These are phyloP conservation scores for Kickxella alabastrina DNA, from an alignment of 192 early-diverging fungal species.

Conservation along the genomic window DNA sequence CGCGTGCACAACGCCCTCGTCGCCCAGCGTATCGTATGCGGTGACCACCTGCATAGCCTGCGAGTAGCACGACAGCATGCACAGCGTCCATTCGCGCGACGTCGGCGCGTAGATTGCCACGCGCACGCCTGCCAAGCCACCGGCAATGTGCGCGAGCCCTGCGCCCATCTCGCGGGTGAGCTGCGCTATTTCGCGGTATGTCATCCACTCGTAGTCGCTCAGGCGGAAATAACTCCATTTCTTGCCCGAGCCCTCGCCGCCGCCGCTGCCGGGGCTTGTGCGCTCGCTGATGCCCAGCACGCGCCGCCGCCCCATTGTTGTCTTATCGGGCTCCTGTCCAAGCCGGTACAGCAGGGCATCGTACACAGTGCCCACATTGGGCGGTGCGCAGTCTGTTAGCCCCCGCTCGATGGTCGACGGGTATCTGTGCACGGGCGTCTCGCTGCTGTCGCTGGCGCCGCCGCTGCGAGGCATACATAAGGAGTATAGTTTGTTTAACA, in stretches of 20 bases:
- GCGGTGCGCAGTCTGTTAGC: conserved; percentile 29
- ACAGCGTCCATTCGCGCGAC: conserved; percentile 47
- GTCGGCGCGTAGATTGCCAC: conserved; percentile 70
- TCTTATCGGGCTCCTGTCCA: conserved; percentile 54
- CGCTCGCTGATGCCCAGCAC: conserved; percentile 59
- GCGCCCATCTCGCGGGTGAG: conserved; percentile 58
- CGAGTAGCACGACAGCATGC: conserved; percentile 54
- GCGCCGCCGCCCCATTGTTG: conserved; percentile 67
- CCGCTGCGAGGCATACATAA: conserved; percentile 14
- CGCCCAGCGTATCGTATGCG: conserved; percentile 80
- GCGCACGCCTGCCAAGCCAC: conserved; percentile 45
- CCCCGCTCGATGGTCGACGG: conserved; percentile 10
- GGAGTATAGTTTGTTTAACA: conserved; percentile 18
- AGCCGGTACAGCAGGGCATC: conserved; percentile 63
- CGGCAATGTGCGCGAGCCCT: conserved; percentile 59
- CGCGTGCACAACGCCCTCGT: conserved; percentile 77
- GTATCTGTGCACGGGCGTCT: conserved; percentile 30
- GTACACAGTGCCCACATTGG: conserved; percentile 62
- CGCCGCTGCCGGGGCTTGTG: conserved; percentile 20
- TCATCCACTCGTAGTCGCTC: conserved; percentile 76
- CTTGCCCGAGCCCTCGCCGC: conserved; percentile 55
- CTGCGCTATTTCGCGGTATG: conserved; percentile 65
- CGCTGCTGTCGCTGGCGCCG: conserved; percentile 2
- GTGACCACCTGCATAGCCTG: conserved; percentile 76
- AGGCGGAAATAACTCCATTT: conserved; percentile 81